These are phyloP conservation scores for Kodamaea ohmeri DNA, from an alignment of 1,139 yeast species.

Conservation along the genomic window DNA sequence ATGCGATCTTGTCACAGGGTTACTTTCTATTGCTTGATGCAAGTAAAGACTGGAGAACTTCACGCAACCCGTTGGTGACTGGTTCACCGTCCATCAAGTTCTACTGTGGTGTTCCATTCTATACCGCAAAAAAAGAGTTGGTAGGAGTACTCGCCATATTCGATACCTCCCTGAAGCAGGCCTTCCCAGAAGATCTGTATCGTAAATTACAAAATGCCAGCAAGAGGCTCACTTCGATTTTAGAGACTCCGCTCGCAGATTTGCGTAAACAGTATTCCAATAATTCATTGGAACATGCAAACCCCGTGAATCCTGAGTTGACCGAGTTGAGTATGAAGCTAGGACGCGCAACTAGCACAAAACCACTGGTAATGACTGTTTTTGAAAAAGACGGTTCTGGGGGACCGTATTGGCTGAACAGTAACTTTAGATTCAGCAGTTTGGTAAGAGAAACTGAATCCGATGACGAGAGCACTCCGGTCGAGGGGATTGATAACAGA, in stretches of 20 bases:
- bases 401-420: slow-evolving; percentile 50
- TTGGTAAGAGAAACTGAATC: slow-evolving; percentile 19
- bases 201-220: slow-evolving; percentile 37
- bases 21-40: slow-evolving; percentile 58
- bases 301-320: slow-evolving; percentile 20
- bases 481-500: slow-evolving; percentile 16
- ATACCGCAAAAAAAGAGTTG: slow-evolving; percentile 34
- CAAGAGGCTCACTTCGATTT: slow-evolving; percentile 40
- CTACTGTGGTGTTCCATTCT: slow-evolving; percentile 62
- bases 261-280: slow-evolving; percentile 12
- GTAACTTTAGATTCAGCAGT: slow-evolving; percentile 41
- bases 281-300: slow-evolving; percentile 2
- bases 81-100: slow-evolving; percentile 59
- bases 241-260: slow-evolving; percentile 34
- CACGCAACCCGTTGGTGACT: slow-evolving; percentile 57
- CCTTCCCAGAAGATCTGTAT: slow-evolving; percentile 35
- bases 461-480: slow-evolving; percentile 9
- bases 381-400: slow-evolving; percentile 65
- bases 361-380: slow-evolving; percentile 34
- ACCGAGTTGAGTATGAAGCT: slow-evolving; percentile 31
- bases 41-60: slow-evolving; percentile 64
- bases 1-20: slow-evolving; percentile 57
- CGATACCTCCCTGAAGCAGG: slow-evolving; percentile 45
- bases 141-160: slow-evolving; percentile 64
- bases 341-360: slow-evolving; percentile 55